Evolutionary conservation across 768 basidiomycete genomes (phyloP), one percentile per base, ranked within the genome.

Genomic region (Amanita pseudoporphyria): DNA sequence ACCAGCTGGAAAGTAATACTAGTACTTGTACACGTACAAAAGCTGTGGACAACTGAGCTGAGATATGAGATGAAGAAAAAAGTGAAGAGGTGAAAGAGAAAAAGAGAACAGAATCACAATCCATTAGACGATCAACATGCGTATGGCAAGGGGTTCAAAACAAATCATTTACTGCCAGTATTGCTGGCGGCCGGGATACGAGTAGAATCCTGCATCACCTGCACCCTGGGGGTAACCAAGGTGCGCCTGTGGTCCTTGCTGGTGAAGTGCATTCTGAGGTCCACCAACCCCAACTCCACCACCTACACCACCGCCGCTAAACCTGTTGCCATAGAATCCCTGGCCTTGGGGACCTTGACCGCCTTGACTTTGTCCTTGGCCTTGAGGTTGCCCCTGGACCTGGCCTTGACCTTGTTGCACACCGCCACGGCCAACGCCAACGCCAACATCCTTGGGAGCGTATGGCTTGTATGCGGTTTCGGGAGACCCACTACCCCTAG

Each of bases 391-490:
- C 26, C 74, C 77, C 14, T 71, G 77, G 38, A 73, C 76, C 33
- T 78, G 80, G 3, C 62, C 67, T 47, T 65, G 64, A 28, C 70
- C 71, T 38, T 72, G 72, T 48, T 67, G 69, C 9, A 67, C 68
- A 26, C 69, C 63, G 9, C 67, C 68, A 18, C 69, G 71, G 28
- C 72, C 69, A 32, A 71, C 72, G 32, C 72, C 70, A 16, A 71
- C 66, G 2, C 73, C 71, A 33, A 77, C 77, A 50, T 84, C 86
- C 68, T 86, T 85, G 9, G 73, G 68, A 3, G 74, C 77, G 58
- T 87, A 88, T 9, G 84, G 81, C 60, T 89, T 88, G 67, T 86
- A 88, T 13, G 82, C 67, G 6, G 78, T 67, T 64, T 88, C 87
- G 1, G 86, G 85, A 5, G 84, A 86, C 12, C 71, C 69, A 30